Base-by-base conservation (phyloP, 441 rosid species). In the Metrosideros polymorpha region DNA sequence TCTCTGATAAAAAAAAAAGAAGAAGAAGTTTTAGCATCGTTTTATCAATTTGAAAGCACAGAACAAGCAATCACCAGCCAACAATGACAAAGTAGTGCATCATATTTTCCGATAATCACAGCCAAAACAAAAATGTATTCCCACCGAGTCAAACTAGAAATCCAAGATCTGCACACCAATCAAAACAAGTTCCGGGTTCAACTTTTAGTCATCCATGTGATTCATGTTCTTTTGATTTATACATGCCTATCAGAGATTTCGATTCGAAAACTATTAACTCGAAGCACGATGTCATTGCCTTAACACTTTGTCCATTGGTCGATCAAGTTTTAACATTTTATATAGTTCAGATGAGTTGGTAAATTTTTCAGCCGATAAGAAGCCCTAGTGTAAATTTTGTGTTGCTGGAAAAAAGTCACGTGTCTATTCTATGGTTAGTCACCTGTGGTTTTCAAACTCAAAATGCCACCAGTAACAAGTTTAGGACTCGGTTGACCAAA, bases 331-430 rank as follows among this genome's bases (percentile, higher is more conserved):
- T 13, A n/a, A 2, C 63, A n/a, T n/a, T n/a, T 12, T 6, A 57
- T n/a, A 2, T n/a, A 12, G 4, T 3, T 57, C 63, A 27, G n/a
- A 56, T 0, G 12, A 25, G 25, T 25, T 0, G 10, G 32, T 12
- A 12, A 56, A 56, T 12, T 6, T 56, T 56, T 27, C 17, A 12
- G 30, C 3, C 30, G 30, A 2, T 56, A n/a, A n/a, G 30, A 27
- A 56, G 30, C 27, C 30, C 9, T 57, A 57, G n/a, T 6, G 63
- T 27, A 8, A 12, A 57, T 1, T 54, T 55, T n/a, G 12, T 6
- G 9, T 57, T 12, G 1, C 4, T 0, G 32, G 12, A 57, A n/a
- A 57, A n/a, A 57, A n/a, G 63, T 4, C 63, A n/a, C 0, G 0
- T n/a, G 32, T 57, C 32, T 52, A 17, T 54, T 22, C 27, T 54